Percentiles rank a stretch among this genome's conserved stretches.
Evolutionary conservation across 1,284 basidiomycete species (phyloP).

Genomic region (Tilletia walkeri): DNA sequence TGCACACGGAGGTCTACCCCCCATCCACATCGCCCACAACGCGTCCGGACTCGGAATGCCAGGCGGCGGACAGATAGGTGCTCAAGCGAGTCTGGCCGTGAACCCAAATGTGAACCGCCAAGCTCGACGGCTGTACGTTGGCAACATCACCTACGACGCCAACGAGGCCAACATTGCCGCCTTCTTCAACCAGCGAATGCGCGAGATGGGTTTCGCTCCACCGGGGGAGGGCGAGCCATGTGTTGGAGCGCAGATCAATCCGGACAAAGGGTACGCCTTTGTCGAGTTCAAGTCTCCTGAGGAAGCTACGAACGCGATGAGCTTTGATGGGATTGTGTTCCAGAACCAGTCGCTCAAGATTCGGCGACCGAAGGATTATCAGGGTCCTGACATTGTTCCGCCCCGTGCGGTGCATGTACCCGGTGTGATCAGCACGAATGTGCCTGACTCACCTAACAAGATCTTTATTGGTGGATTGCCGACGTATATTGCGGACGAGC

Average conservation of each 20-base stretch:
- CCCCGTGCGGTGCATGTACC: conserved; percentile 75
- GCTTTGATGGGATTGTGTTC: conserved; percentile 94
- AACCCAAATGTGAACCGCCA: conserved; percentile 63
- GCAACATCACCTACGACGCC: conserved; percentile 86
- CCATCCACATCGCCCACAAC: conserved; percentile 63
- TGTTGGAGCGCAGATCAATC: conserved; percentile 87
- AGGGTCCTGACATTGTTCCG: conserved; percentile 64
- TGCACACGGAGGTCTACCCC: conserved; percentile 73
- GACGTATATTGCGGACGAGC: conserved; percentile 90
- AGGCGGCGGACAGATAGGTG: conserved; percentile 23
- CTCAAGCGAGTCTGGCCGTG: conserved; percentile 17
- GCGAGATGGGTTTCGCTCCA: conserved; percentile 67
- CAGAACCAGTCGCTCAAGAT: conserved; percentile 88
- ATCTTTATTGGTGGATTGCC: conserved; percentile 95
- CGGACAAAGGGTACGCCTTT: conserved; percentile 96
- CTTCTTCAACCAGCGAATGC: conserved; percentile 95
- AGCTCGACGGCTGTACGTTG: conserved; percentile 89
- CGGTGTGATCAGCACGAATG: conserved; percentile 87
- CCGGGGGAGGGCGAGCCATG: conserved; percentile 68
- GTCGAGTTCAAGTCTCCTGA: conserved; percentile 89
- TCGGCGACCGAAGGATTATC: conserved; percentile 94
- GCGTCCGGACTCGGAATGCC: conserved; percentile 20
- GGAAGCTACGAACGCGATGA: conserved; percentile 92
- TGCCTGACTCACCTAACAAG: conserved; percentile 96
- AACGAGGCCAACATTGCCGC: conserved; percentile 83